Conservation (phyloP, 139 green algal species). For the Yamagishiella unicocca region DNA sequence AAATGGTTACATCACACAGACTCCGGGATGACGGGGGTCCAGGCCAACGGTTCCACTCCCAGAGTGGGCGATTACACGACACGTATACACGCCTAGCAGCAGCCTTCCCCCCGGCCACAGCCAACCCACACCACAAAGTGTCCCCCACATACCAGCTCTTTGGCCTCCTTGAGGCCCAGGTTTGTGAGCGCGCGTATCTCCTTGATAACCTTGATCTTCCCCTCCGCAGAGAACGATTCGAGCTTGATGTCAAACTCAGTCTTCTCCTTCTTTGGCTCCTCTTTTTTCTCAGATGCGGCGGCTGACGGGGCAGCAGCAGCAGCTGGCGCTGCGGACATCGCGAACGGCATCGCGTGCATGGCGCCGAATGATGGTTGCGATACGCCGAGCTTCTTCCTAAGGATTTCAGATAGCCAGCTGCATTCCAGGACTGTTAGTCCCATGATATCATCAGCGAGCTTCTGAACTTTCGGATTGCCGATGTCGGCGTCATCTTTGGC, state of each 20-base stretch:
- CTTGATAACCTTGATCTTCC: constrained; percentile 99
- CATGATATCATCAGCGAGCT: constrained; percentile 81
- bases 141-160: constrained; percentile 88
- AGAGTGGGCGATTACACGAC: too few relatives aligned
- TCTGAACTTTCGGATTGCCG: constrained; percentile 64
- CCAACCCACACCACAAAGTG: too few relatives aligned
- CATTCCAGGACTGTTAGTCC: constrained; percentile 84
- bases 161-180: constrained; percentile 98
- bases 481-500: not conserved
- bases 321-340: constrained; percentile 48
- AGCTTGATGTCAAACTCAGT: constrained; percentile 97
- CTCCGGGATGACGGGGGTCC: too few relatives aligned
- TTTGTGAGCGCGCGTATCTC: constrained; percentile 93
- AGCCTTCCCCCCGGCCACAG: too few relatives aligned
- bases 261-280: constrained; percentile 86
- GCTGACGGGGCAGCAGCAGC: constrained; percentile 35
- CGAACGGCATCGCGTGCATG: constrained; percentile 64
- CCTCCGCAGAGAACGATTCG: constrained; percentile 88
- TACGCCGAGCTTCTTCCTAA: constrained; percentile 79
- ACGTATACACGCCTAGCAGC: too few relatives aligned
- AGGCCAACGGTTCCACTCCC: too few relatives aligned
- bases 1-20: not conserved
- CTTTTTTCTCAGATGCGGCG: constrained; percentile 61
- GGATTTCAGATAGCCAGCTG: constrained; percentile 79
- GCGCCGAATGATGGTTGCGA: constrained; percentile 53